These are phyloP conservation scores for Dioscorea dumetorum DNA, from an alignment of 106 monocot genomes.

Conservation along the genomic window DNA sequence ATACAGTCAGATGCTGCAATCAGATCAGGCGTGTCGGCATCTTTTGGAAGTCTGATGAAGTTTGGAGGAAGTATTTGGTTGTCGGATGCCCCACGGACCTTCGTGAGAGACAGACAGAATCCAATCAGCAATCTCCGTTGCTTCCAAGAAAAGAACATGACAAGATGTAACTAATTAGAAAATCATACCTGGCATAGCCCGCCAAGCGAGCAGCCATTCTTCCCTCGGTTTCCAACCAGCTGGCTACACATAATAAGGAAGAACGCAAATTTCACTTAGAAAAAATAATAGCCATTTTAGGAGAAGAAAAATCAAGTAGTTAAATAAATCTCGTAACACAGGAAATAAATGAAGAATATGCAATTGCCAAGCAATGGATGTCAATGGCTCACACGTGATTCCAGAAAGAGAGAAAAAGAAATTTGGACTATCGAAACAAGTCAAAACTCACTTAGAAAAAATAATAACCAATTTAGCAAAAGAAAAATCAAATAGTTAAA, in stretches of 20 bases:
- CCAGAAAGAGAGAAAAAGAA: too few species aligned
- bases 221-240: slow-evolving; percentile 87
- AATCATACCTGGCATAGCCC: slow-evolving; percentile 85
- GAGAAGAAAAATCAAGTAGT: too few species aligned
- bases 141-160: not conserved
- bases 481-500: too few species aligned
- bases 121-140: not conserved
- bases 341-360: not conserved
- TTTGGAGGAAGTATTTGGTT: slow-evolving; percentile 89
- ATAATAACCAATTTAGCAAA: too few species aligned
- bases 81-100: slow-evolving; percentile 97
- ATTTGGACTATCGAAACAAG: too few species aligned
- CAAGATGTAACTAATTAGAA: slow-evolving; percentile 3
- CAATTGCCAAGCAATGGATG: not conserved
- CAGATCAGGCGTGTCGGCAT: slow-evolving; percentile 92
- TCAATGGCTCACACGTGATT: not conserved
- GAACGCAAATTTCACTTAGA: too few species aligned
- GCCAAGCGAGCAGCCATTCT: slow-evolving; percentile 84
- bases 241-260: slow-evolving; percentile 31
- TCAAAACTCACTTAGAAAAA: too few species aligned
- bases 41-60: slow-evolving; percentile 84
- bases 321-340: too few species aligned
- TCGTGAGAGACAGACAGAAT: slow-evolving; percentile 8
- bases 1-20: slow-evolving; percentile 99
- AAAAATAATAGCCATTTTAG: not conserved